These are phyloP conservation scores for Cudoniella acicularis DNA, from an alignment of 495 filamentous ascomycete genomes.

Conservation along the genomic window DNA sequence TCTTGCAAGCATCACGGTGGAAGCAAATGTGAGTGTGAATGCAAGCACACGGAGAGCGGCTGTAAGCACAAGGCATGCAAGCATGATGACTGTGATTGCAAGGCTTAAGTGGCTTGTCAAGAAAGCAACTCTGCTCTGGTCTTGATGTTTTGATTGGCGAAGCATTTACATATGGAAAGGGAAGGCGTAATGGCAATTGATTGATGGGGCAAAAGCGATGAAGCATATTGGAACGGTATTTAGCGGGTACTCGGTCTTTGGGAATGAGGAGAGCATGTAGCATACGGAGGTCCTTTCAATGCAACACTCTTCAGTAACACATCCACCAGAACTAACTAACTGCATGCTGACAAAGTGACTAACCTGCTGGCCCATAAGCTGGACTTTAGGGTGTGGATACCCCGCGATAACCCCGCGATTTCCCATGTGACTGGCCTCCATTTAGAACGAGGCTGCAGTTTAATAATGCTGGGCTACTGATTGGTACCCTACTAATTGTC, in stretches of 20 bases:
- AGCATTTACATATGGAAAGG: background rate
- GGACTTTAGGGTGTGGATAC: background rate
- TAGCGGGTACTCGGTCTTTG: background rate
- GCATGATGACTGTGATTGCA: conserved; percentile 14
- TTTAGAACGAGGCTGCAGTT: background rate
- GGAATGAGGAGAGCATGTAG: no score
- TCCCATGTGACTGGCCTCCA: background rate
- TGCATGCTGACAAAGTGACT: background rate
- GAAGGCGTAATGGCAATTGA: background rate
- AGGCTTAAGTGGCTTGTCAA: no score
- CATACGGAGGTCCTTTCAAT: no score
- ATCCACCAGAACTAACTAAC: background rate
- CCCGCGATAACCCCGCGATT: background rate
- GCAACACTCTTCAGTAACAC: no score
- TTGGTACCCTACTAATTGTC: no score
- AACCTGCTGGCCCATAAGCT: background rate
- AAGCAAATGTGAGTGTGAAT: conserved; percentile 5
- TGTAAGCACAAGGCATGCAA: conserved; percentile 12
- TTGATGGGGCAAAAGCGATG: background rate
- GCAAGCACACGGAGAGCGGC: background rate
- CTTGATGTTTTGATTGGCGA: background rate
- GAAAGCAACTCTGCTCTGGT: background rate
- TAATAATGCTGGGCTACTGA: background rate
- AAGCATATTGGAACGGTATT: background rate
- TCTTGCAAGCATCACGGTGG: conserved; percentile 14